Evolutionary conservation across 2,329 filamentous ascomycete species (phyloP).

Genomic region (Paracoccidioides brasiliensis): DNA sequence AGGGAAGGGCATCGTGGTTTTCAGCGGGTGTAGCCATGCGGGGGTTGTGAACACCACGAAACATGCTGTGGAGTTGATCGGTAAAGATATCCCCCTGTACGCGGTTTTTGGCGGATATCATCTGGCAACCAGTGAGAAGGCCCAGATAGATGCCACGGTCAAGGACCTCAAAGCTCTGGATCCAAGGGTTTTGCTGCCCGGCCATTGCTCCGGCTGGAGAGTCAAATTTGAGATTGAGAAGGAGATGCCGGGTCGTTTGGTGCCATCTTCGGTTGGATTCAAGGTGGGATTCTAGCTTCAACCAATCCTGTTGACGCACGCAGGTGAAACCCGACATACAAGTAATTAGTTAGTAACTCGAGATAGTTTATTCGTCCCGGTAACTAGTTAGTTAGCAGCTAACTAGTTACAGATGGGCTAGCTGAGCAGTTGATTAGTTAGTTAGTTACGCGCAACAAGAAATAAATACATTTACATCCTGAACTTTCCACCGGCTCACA

Average conservation of each 20-base stretch:
- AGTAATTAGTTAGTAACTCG: too few relatives aligned
- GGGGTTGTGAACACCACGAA: slow-evolving; percentile 41
- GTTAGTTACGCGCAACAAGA: too few relatives aligned
- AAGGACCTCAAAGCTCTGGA: slow-evolving; percentile 36
- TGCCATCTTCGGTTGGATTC: slow-evolving; percentile 39
- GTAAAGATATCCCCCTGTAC: slow-evolving; percentile 30
- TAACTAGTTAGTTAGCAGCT: too few relatives aligned
- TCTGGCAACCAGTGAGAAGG: slow-evolving; percentile 35
- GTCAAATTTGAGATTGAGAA: slow-evolving; percentile 42
- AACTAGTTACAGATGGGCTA: too few relatives aligned
- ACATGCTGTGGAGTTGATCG: slow-evolving; percentile 33
- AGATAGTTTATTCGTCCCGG: too few relatives aligned
- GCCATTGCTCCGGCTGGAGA: slow-evolving; percentile 45
- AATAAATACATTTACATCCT: too few relatives aligned
- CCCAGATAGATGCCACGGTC: slow-evolving; percentile 34
- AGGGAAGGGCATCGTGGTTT: slow-evolving; percentile 42
- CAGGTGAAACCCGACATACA: too few relatives aligned
- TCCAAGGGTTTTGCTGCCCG: slow-evolving; percentile 39
- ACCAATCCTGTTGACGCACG: neutral
- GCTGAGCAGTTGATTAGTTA: too few relatives aligned
- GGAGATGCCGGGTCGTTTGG: slow-evolving; percentile 37
- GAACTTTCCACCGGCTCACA: too few relatives aligned
- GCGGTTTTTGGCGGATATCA: slow-evolving; percentile 44
- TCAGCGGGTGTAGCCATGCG: slow-evolving; percentile 45
- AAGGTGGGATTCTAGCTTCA: slow-evolving; percentile 24